These are phyloP conservation scores for Jacaranda mimosifolia DNA, from an alignment of 257 asterid species.

Conservation along the genomic window DNA sequence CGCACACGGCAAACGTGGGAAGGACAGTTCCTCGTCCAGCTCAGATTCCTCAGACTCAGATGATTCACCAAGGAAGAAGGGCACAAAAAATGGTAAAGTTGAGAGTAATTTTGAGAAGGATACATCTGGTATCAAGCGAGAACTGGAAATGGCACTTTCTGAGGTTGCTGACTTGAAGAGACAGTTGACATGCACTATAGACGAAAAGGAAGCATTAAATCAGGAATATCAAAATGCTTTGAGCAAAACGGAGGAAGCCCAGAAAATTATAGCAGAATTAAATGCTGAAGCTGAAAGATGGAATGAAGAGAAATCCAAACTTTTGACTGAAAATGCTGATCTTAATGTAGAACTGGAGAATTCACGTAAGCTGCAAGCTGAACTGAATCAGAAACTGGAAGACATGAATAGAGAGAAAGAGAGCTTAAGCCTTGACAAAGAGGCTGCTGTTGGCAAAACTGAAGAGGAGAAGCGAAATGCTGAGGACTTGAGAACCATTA, in stretches of 20 bases:
- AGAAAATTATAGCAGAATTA: constrained; percentile 50
- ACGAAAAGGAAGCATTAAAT: constrained; percentile 65
- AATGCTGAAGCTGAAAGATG: constrained; percentile 52
- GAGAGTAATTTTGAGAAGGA: constrained; percentile 43
- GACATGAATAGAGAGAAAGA: constrained; percentile 46
- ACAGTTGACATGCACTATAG: constrained; percentile 51
- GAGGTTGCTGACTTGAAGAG: constrained; percentile 66
- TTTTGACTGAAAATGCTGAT: constrained; percentile 53
- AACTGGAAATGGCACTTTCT: constrained; percentile 63
- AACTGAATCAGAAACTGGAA: constrained; percentile 60
- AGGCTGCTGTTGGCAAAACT: constrained; percentile 41
- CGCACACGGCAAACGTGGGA: constrained; percentile 53
- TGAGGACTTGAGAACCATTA: constrained; percentile 49
- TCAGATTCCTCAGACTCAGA: constrained; percentile 91
- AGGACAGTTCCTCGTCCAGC: constrained; percentile 69
- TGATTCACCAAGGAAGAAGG: constrained; percentile 49
- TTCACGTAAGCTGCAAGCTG: constrained; percentile 54
- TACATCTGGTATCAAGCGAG: constrained; percentile 47
- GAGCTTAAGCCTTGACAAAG: constrained; percentile 51
- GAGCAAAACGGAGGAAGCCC: constrained; percentile 58
- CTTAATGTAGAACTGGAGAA: constrained; percentile 52
- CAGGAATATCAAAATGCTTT: constrained; percentile 51
- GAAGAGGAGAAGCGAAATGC: constrained; percentile 54
- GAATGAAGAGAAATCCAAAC: constrained; percentile 55
- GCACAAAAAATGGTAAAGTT: constrained; percentile 58